Evolutionary conservation across 2,329 filamentous ascomycete species (phyloP), one percentile per base, ranked within the genome.

Genomic region (Phaeoacremonium minimum): DNA sequence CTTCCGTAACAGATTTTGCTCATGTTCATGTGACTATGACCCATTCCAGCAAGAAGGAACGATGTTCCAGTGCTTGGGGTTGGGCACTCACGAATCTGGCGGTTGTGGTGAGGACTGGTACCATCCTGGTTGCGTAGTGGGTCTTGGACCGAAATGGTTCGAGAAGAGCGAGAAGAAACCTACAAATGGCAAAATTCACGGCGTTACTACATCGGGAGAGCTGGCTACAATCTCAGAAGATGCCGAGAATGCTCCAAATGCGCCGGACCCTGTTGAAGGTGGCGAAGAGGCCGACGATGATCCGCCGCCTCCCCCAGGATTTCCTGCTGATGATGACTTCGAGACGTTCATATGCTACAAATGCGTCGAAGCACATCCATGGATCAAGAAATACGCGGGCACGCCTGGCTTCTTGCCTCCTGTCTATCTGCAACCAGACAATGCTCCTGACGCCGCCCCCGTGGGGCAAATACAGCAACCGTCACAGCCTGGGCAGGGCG

Each of bases 91-190:
- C 11, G 85, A 91, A 47, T 82, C 83, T 2, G 90, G 90, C 13
- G 91, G 90, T 5, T 97, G 91, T 61, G 91, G 91, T 11, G 91
- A 97, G 64, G 91, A 97, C 55, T 97, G 91, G 91, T 97, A 88
- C 74, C 91, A 97, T 64, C 88, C 91, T 1, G 89, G 93, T 44
- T 97, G 91, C 55, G 67, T 97, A 7, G 79, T 95, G 33, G 90
- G 90, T 6, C 65, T 94, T 48, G 80, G 83, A 1, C 77, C 87
- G 9, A 75, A 80, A 41, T 90, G 85, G 80, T 80, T 71, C 45
- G 80, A 83, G 53, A 71, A 64, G 51, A 67, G 61, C 59, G 36
- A 42, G 26, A 34, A 39, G 15, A 55, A 58, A 46, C 47, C 8
- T 40, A 42, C 39, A 32, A 38, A 15, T 46, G 42, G 19, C 20